Evolutionary conservation across 495 filamentous ascomycete genomes (phyloP).

Genomic region (Trichodelitschia bisporula): DNA sequence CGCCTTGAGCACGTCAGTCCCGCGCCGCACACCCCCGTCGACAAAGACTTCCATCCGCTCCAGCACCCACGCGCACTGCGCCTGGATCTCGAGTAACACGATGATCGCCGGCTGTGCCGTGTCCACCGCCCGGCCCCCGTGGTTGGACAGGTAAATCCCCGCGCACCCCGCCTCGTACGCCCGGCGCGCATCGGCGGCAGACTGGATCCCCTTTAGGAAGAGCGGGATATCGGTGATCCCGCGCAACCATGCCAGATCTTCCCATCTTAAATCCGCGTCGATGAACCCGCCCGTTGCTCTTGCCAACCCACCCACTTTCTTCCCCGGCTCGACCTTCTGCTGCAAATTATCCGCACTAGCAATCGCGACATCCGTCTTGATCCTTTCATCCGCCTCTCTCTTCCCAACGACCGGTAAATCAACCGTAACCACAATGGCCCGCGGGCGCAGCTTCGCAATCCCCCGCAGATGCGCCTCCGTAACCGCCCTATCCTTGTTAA

Average conservation of each 20-base stretch:
- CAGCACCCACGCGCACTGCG: constrained; percentile 33
- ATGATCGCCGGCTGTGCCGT: constrained; percentile 30
- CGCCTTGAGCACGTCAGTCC: constrained; percentile 45
- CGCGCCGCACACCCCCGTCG: constrained; percentile 39
- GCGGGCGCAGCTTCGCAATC: constrained; percentile 7
- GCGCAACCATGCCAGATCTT: constrained; percentile 24
- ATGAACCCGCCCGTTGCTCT: constrained; percentile 49
- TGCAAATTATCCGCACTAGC: neutral
- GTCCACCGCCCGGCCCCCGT: constrained; percentile 46
- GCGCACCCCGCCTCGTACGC: constrained; percentile 30
- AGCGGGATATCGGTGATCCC: constrained; percentile 22
- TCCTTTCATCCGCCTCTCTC: constrained; percentile 14
- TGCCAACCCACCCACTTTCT: constrained; percentile 41
- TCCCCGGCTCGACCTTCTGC: neutral
- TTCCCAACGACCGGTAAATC: constrained; percentile 15
- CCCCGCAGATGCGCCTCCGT: constrained; percentile 4
- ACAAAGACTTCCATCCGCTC: constrained; percentile 35
- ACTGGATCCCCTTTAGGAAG: constrained; percentile 41
- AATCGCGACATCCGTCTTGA: constrained; percentile 9
- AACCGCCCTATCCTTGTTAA: constrained; percentile 4
- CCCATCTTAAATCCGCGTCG: constrained; percentile 19
- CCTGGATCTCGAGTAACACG: constrained; percentile 37
- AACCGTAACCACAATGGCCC: constrained; percentile 16
- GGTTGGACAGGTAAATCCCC: constrained; percentile 38
- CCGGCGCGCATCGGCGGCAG: constrained; percentile 29